Conservation (phyloP, 306 rosid species). For the Boehmeria nivea region DNA sequence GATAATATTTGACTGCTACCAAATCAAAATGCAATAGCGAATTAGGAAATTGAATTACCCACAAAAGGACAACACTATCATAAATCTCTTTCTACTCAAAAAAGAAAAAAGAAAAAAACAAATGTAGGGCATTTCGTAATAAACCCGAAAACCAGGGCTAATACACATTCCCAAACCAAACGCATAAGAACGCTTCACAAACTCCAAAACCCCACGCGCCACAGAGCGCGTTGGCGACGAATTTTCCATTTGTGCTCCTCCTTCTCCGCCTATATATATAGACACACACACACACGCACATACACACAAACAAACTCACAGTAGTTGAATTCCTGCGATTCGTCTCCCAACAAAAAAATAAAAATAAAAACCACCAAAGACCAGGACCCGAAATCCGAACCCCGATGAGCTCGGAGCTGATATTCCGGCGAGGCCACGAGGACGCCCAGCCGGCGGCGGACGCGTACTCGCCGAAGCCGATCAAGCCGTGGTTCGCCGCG, state of each 20-base stretch:
- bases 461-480: slow-evolving; percentile 60
- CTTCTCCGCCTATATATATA: not conserved
- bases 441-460: slow-evolving; percentile 55
- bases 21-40: no score
- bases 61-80: no score
- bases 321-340: no score
- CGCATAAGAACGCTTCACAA: not conserved
- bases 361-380: not conserved
- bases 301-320: not conserved
- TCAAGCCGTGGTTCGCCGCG: slow-evolving; percentile 67
- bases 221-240: slow-evolving; percentile 29
- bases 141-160: not conserved
- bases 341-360: not conserved
- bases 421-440: slow-evolving; percentile 72
- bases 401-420: slow-evolving; percentile 53
- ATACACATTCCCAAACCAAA: not conserved
- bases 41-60: no score
- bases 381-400: not conserved
- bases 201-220: slow-evolving; percentile 6
- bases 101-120: not conserved
- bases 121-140: slow-evolving; percentile 29
- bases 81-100: no score
- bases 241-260: not conserved
- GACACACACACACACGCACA: not conserved
- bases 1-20: no score